These are phyloP conservation scores for Rhizodiscina lignyota DNA, from an alignment of 495 filamentous ascomycete genomes.

Conservation along the genomic window DNA sequence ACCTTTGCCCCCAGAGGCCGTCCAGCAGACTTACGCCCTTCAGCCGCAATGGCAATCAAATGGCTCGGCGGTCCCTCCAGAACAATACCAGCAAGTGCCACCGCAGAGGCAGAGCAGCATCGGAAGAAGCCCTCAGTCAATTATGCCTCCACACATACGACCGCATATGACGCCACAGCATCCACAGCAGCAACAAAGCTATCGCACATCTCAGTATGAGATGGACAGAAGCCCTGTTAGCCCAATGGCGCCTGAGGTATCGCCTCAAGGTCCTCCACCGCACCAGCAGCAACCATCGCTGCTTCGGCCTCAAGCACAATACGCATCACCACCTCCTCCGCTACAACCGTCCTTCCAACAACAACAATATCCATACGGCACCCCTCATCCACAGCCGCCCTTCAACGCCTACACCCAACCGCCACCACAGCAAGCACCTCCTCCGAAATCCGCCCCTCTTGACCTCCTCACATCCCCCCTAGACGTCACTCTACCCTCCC, in stretches of 20 bases:
- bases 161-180: neutral
- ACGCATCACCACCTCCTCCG: constrained; percentile 4
- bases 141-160: no score
- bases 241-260: constrained; percentile 10
- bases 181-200: constrained; percentile 4
- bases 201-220: constrained; percentile 8
- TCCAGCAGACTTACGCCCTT: no score
- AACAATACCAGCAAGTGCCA: constrained; percentile 74
- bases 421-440: constrained; percentile 6
- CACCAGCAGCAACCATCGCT: constrained; percentile 8
- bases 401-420: constrained; percentile 6
- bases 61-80: constrained; percentile 49
- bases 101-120: no score
- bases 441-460: constrained; percentile 29
- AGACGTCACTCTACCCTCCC: constrained; percentile 45
- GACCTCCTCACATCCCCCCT: constrained; percentile 60
- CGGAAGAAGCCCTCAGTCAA: no score
- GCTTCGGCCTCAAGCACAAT: no score
- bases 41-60: no score
- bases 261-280: constrained; percentile 1
- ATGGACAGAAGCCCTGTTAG: constrained; percentile 13
- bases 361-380: constrained; percentile 4
- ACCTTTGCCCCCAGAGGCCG: constrained; percentile 8
- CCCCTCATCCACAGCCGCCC: constrained; percentile 3
- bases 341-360: constrained; percentile 1